Evolutionary conservation across 768 basidiomycete genomes (phyloP).

Genomic region (Lactarius hengduanensis): DNA sequence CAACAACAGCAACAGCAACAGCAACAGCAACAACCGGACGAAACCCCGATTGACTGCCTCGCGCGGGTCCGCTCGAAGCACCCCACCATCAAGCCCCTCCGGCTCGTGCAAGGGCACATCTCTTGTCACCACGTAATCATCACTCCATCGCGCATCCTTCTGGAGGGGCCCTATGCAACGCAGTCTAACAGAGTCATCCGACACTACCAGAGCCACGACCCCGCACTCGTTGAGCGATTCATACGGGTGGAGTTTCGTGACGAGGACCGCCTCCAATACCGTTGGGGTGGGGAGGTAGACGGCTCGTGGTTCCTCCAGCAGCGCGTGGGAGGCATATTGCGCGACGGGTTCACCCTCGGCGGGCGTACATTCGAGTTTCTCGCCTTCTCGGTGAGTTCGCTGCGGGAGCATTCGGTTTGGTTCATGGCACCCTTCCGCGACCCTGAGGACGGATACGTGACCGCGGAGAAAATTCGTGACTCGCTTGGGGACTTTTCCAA

Average conservation of each 20-base stretch:
- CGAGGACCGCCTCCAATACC: slow-evolving; percentile 73
- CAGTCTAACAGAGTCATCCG: slow-evolving; percentile 84
- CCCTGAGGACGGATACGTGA: slow-evolving; percentile 44
- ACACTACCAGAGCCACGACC: slow-evolving; percentile 40
- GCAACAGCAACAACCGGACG: too few relatives aligned
- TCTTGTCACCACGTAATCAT: slow-evolving; percentile 72
- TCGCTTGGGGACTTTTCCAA: slow-evolving; percentile 67
- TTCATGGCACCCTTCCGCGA: slow-evolving; percentile 65
- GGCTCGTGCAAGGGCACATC: slow-evolving; percentile 31
- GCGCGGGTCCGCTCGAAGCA: slow-evolving; percentile 36
- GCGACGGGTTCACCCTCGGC: slow-evolving; percentile 65
- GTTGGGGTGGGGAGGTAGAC: slow-evolving; percentile 69
- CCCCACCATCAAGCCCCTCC: slow-evolving; percentile 30
- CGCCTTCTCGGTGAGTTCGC: slow-evolving; percentile 76
- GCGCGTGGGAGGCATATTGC: slow-evolving; percentile 40
- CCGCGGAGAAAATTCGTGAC: slow-evolving; percentile 57
- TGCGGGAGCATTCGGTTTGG: slow-evolving; percentile 83
- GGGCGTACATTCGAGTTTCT: slow-evolving; percentile 76
- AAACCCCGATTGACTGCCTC: slow-evolving; percentile 42
- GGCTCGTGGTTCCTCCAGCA: slow-evolving; percentile 49
- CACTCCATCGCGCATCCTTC: slow-evolving; percentile 67
- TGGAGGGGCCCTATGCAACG: slow-evolving; percentile 74
- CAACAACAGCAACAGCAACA: too few relatives aligned
- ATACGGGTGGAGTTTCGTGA: slow-evolving; percentile 83
- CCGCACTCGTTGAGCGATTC: slow-evolving; percentile 62